Percentiles rank a stretch among this genome's conserved stretches.
Conservation (phyloP, 352 stramenopile species). For the Pythium phragmiticola region DNA sequence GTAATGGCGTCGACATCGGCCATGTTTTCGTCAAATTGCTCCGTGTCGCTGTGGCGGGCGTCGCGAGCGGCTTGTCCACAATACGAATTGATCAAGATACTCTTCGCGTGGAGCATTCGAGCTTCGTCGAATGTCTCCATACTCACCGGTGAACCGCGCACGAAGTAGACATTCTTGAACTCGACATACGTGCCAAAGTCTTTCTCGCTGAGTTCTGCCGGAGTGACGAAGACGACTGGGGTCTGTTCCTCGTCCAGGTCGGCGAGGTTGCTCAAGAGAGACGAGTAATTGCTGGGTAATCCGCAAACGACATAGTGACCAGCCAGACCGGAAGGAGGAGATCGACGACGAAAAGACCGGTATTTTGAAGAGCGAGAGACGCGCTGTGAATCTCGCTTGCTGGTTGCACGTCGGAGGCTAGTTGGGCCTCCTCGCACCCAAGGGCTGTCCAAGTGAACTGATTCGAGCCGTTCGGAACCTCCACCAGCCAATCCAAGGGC, state of each 20-base stretch:
- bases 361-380: conserved; percentile 35
- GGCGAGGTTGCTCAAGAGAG: conserved; percentile 51
- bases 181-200: conserved; percentile 45
- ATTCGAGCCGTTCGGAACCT: background rate
- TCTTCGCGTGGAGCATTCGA: conserved; percentile 53
- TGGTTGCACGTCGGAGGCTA: conserved; percentile 6
- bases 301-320: conserved; percentile 73
- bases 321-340: conserved; percentile 33
- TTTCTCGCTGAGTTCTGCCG: conserved; percentile 44
- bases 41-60: conserved; percentile 29
- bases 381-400: conserved; percentile 14
- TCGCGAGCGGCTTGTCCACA: conserved; percentile 34
- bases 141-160: conserved; percentile 62
- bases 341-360: conserved; percentile 30
- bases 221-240: conserved; percentile 58
- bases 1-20: conserved; percentile 76
- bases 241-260: conserved; percentile 43
- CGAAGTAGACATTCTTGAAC: conserved; percentile 61
- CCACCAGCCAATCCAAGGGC: background rate
- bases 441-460: background rate
- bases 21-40: conserved; percentile 70
- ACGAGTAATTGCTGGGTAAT: conserved; percentile 53
- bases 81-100: conserved; percentile 73
- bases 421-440: background rate
- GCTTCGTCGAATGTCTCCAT: conserved; percentile 57